Base-by-base conservation (phyloP, 176 grass and related monocot species). In the Rhynchospora pubera region DNA sequence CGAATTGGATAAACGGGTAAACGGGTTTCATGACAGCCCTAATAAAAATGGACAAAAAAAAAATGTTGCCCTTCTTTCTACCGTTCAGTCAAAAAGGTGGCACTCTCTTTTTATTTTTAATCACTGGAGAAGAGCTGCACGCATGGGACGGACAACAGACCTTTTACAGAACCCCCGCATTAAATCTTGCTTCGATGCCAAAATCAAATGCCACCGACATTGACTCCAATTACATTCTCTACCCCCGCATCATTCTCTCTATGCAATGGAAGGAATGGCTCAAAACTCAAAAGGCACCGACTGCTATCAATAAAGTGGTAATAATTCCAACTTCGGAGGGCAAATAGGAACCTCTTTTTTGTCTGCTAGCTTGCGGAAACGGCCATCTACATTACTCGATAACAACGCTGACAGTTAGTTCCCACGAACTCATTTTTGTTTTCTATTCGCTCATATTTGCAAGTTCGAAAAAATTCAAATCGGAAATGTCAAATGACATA, bases 211-310 rank as follows among this genome's bases (percentile, higher is more conserved):
- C 79, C 79, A 65, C 58, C 21, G 10, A 81, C 18, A 5, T 30
- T 6, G 8, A 7, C n/a, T 14, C 11, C 16, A 65, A 50, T 81
- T 81, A 81, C 79, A 48, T n/a, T 62, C 19, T 50, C 23, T 34
- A 78, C 23, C n/a, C n/a, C 6, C 12, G 6, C 1, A 8, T 19
- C 2, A 74, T 9, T 74, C 16, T 24, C 65, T 69, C 32, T n/a
- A n/a, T n/a, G n/a, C n/a, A n/a, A n/a, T n/a, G n/a, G n/a, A n/a
- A n/a, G n/a, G n/a, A n/a, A n/a, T n/a, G n/a, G n/a, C n/a, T n/a
- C n/a, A n/a, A n/a, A n/a, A n/a, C 34, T 73, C 0, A 65, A 81
- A 81, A 81, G 42, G 55, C 58, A 48, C 60, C 79, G n/a, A 81
- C 60, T 64, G 46, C 58, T 50, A 24, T 4, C 12, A 2, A 48